These are phyloP conservation scores for Erysimum cheiri DNA, from an alignment of 441 rosid species.

Conservation along the genomic window DNA sequence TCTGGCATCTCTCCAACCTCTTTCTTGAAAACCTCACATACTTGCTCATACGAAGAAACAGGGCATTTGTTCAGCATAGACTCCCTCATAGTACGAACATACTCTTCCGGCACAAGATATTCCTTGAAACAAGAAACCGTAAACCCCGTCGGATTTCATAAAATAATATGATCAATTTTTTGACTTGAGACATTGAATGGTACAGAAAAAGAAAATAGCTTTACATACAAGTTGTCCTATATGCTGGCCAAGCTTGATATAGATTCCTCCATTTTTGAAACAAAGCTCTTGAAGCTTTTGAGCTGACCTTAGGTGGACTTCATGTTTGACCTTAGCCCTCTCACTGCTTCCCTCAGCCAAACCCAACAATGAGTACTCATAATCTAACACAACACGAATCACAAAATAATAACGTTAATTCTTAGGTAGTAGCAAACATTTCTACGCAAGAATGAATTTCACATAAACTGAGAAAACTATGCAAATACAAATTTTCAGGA, in stretches of 20 bases:
- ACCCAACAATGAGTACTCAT: constrained; percentile 81
- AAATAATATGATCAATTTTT: constrained; percentile 5
- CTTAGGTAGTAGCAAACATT: not conserved
- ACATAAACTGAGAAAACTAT: not conserved
- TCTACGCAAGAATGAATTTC: not conserved
- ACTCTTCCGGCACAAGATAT: constrained; percentile 86
- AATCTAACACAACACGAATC: constrained; percentile 56
- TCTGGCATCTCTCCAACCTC: constrained; percentile 92
- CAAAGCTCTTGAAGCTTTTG: constrained; percentile 88
- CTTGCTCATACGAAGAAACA: constrained; percentile 93
- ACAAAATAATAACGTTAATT: constrained; percentile 14
- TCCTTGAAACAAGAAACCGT: constrained; percentile 54
- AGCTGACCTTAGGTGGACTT: constrained; percentile 92
- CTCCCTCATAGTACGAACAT: constrained; percentile 82
- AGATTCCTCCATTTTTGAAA: constrained; percentile 91
- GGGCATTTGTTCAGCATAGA: constrained; percentile 96
- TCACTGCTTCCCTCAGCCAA: constrained; percentile 80
- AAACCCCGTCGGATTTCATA: not conserved
- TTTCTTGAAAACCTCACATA: constrained; percentile 83
- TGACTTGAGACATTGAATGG: not conserved
- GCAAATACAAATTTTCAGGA: not conserved
- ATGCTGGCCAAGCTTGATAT: constrained; percentile 95
- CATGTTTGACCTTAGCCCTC: constrained; percentile 68
- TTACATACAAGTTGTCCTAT: constrained; percentile 79
- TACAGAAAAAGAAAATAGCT: constrained; percentile 21